A percentile compares a stretch with the other conserved stretches of the same genome.
These are phyloP conservation scores for Mycena capillaripes DNA, from an alignment of 768 basidiomycete genomes.

Conservation along the genomic window DNA sequence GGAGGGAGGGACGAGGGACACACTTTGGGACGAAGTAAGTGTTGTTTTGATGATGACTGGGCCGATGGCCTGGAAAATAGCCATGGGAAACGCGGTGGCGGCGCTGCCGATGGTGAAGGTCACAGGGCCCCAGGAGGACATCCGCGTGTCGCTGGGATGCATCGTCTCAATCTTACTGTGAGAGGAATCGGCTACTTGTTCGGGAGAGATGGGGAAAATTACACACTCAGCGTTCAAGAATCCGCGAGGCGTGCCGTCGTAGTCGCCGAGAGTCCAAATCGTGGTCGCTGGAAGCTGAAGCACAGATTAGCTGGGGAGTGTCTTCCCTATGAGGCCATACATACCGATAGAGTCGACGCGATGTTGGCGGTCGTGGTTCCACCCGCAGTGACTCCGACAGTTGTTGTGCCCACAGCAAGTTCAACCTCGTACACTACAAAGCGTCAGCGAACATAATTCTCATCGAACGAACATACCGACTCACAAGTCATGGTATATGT, in stretches of 20 bases:
- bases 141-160: conserved; percentile 53
- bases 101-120: conserved; percentile 49
- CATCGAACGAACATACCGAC: conserved; percentile 5
- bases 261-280: conserved; percentile 54
- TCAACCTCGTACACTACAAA: conserved; percentile 54
- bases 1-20: too few species aligned
- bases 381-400: conserved; percentile 46
- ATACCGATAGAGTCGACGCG: background rate
- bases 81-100: conserved; percentile 46
- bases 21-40: too few species aligned
- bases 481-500: conserved; percentile 59
- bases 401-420: conserved; percentile 44
- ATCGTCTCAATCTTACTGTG: conserved; percentile 51
- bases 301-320: conserved; percentile 18
- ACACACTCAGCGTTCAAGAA: conserved; percentile 54
- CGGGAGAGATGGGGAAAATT: background rate
- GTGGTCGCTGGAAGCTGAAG: background rate
- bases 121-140: conserved; percentile 50
- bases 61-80: conserved; percentile 54
- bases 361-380: conserved; percentile 46
- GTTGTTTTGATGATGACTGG: conserved; percentile 47
- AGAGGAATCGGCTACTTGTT: background rate
- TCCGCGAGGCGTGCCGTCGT: conserved; percentile 53
- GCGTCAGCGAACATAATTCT: background rate
- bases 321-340: too few species aligned